Conservation (phyloP, 169 alveolate species). For the Eimeria necatrix region DNA sequence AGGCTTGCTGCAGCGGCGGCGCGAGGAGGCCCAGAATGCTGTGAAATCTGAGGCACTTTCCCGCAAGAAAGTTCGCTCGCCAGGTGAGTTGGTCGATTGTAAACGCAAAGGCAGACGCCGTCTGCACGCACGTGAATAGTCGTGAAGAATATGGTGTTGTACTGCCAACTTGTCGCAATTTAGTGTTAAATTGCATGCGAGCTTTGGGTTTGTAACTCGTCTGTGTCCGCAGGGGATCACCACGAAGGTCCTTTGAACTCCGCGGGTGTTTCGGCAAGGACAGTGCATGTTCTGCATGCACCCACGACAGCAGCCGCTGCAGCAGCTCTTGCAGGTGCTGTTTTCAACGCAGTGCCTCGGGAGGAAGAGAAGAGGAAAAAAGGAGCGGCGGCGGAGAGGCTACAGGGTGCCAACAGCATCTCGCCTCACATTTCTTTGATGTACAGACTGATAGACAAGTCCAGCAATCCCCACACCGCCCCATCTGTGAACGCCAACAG, state of each 20-base stretch:
- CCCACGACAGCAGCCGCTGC: constrained; percentile 56
- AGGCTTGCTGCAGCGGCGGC: constrained; percentile 61
- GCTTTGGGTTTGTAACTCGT: not conserved
- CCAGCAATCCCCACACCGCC: constrained; percentile 1
- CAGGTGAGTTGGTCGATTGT: not conserved
- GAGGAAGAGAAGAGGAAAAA: constrained; percentile 43
- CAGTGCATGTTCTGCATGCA: constrained; percentile 20
- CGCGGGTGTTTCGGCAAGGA: not conserved
- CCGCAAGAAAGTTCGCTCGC: not conserved
- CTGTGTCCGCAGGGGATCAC: constrained; percentile 5
- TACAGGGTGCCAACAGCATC: constrained; percentile 37
- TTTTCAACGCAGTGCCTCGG: not conserved
- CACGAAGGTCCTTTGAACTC: constrained; percentile 7
- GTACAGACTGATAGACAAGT: constrained; percentile 46
- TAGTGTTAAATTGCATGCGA: not conserved
- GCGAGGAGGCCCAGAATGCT: constrained; percentile 39
- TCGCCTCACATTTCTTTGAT: constrained; percentile 60
- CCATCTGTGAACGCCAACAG: not conserved
- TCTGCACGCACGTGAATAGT: no score
- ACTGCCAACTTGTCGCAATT: no score
- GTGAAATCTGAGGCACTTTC: not conserved
- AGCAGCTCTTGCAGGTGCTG: constrained; percentile 51
- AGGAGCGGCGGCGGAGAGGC: constrained; percentile 52
- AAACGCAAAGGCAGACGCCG: no score
- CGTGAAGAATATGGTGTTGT: no score